Base-by-base conservation (phyloP, 1,284 basidiomycete species). In the Vanrija pseudolonga region DNA sequence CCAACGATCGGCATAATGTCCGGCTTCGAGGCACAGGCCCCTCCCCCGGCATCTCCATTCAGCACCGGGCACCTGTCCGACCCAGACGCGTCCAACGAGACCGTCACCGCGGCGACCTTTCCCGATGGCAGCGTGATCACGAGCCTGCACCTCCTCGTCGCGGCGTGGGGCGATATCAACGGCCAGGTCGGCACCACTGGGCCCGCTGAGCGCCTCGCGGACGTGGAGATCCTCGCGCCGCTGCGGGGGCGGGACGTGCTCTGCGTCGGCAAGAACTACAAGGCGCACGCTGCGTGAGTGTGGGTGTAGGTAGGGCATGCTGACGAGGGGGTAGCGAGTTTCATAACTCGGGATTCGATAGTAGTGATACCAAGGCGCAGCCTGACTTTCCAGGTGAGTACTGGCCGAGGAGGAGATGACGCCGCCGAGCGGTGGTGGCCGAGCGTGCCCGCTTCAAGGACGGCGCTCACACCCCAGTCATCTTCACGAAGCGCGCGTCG, bases 401-500 rank as follows among this genome's bases (percentile, higher is more conserved):
- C 26, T 14, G 17, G n/a, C n/a, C n/a, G n/a, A n/a, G n/a, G n/a
- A n/a, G n/a, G n/a, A n/a, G n/a, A n/a, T n/a, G n/a, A n/a, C n/a
- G n/a, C n/a, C n/a, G n/a, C n/a, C n/a, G n/a, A n/a, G n/a, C n/a
- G n/a, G n/a, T n/a, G n/a, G n/a, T n/a, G n/a, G n/a, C n/a, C n/a
- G n/a, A n/a, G n/a, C n/a, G n/a, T 24, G n/a, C 28, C 38, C 4
- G 18, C 19, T 28, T 20, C 39, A n/a, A n/a, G n/a, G n/a, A n/a
- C n/a, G n/a, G n/a, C n/a, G 11, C 22, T 46, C 20, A 24, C 22
- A 45, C 32, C 5, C 42, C 59, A 57, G 71, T 74, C 14, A 67
- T 73, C 53, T 74, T 74, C 60, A 74, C 71, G 15, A 74, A 74
- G 55, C 70, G 72, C 11, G 63, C 65, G 17, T 62, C 70, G 1